These are phyloP conservation scores for Paratinospora sagittata DNA, from an alignment of 164 flowering plant species.

Conservation along the genomic window DNA sequence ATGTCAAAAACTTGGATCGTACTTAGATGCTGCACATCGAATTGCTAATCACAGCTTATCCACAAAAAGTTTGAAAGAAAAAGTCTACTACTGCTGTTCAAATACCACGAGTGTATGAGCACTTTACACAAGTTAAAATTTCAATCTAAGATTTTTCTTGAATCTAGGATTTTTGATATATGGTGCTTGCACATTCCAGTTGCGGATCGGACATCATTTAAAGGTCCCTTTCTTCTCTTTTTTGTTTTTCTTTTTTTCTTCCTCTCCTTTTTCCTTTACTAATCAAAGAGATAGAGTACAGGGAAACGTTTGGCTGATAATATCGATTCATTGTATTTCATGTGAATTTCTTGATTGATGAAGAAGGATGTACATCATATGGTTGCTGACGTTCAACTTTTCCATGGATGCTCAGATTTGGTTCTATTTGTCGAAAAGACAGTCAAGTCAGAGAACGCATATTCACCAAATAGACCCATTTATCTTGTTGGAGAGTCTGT, in stretches of 20 bases:
- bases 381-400: background rate
- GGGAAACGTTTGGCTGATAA: no score
- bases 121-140: background rate
- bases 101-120: background rate
- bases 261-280: background rate
- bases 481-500: conserved; percentile 72
- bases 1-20: background rate
- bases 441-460: conserved; percentile 33
- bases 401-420: conserved; percentile 33
- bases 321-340: background rate
- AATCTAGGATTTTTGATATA: conserved; percentile 48
- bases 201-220: conserved; percentile 48
- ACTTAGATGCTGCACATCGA: no score
- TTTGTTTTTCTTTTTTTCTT: no score
- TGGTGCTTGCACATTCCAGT: conserved; percentile 67
- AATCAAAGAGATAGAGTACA: background rate
- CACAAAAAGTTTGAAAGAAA: background rate
- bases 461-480: conserved; percentile 51
- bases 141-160: conserved; percentile 1
- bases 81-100: background rate
- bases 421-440: conserved; percentile 53
- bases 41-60: background rate
- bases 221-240: conserved; percentile 27
- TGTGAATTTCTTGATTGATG: background rate
- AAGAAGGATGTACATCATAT: background rate